Evolutionary conservation across 2,329 filamentous ascomycete genomes (phyloP), one percentile per base, ranked within the genome.

Genomic region (Pseudogymnoascus verrucosus): DNA sequence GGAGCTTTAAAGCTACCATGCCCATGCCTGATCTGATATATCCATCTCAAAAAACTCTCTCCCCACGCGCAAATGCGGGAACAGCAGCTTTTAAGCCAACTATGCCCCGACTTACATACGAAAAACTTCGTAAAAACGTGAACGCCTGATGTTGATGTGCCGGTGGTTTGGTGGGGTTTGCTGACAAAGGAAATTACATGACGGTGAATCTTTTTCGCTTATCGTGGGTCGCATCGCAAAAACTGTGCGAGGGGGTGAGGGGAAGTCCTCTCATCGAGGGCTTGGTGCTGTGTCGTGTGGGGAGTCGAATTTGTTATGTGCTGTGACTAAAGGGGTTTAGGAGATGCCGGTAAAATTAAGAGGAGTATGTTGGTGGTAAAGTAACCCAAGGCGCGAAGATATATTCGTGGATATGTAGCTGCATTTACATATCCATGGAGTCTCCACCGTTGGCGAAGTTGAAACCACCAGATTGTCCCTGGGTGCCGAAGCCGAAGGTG

Each of bases 361-460:
- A 63, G 57, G 65, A 37, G 51, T 67, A 61, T 62, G 28, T 62
- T 67, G 28, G 60, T 64, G 44, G 62, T 42, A 34, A 60, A 40
- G 65, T 57, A 42, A 60, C 64, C 62, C 59, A 26, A 54, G 42
- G 26, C 21, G 16, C 28, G 34, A 51, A 19, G 54, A 61, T 37
- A 28, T 44, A n/a, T 23, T 40, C 57, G 31, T 37, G 34, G 37
- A 61, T 19, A 39, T 21, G 62, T 51, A 34, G 37, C 19, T 64
- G n/a, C 10, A 31, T 77, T 84, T 83, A 88, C 85, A 88, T 90
- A 73, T 90, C 88, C 87, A 90, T 90, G 42, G 84, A 85, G 72
- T 89, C 88, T 68, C 82, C 84, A 67, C 85, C 85, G 73, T 87
- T 81, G 11, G 90, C 90, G 76, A 99, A 99, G 85, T 91, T 96